A percentile compares a stretch with the other conserved stretches of the same genome.
phyloP scores from a whole-genome alignment of 768 basidiomycete genomes.

The Terana coerulea region DNA sequence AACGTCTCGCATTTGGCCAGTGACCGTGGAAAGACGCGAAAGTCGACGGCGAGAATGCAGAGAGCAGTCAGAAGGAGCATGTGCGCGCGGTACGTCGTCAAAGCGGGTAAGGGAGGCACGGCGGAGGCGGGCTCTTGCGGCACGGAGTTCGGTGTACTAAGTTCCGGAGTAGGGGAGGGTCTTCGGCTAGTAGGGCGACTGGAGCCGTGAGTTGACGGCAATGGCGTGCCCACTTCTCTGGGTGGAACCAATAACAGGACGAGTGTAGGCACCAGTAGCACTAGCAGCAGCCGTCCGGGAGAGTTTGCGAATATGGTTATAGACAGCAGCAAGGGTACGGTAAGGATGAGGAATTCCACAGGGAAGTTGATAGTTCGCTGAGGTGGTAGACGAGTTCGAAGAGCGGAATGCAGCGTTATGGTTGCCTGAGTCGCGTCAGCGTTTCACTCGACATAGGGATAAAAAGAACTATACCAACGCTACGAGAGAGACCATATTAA shows the following conservation, averaged over 20 bases:
- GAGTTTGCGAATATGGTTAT: constrained; percentile 71
- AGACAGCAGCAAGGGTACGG: constrained; percentile 74
- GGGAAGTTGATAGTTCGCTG: constrained; percentile 36
- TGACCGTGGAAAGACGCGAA: constrained; percentile 82
- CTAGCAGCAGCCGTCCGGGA: constrained; percentile 47
- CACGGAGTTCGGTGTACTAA: background rate
- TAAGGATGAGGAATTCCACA: constrained; percentile 62
- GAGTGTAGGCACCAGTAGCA: constrained; percentile 43
- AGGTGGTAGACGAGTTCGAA: constrained; percentile 45
- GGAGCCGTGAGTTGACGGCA: constrained; percentile 43
- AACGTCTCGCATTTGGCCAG: constrained; percentile 93
- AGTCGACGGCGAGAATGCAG: constrained; percentile 94
- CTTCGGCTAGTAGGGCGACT: constrained; percentile 14
- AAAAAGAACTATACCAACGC: constrained; percentile 47
- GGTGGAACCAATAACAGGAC: constrained; percentile 43
- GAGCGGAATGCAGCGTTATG: constrained; percentile 62
- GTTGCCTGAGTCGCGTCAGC: constrained; percentile 50
- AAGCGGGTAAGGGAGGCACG: constrained; percentile 55
- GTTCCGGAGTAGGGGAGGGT: constrained; percentile 9
- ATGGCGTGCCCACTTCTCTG: constrained; percentile 40
- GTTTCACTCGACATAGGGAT: background rate
- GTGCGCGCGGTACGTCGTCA: constrained; percentile 87
- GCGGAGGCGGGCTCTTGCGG: background rate
- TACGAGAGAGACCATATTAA: constrained; percentile 65
- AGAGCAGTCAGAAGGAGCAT: constrained; percentile 94